Conservation (phyloP, 176 grass and related monocot genomes). For the Typha latifolia region DNA sequence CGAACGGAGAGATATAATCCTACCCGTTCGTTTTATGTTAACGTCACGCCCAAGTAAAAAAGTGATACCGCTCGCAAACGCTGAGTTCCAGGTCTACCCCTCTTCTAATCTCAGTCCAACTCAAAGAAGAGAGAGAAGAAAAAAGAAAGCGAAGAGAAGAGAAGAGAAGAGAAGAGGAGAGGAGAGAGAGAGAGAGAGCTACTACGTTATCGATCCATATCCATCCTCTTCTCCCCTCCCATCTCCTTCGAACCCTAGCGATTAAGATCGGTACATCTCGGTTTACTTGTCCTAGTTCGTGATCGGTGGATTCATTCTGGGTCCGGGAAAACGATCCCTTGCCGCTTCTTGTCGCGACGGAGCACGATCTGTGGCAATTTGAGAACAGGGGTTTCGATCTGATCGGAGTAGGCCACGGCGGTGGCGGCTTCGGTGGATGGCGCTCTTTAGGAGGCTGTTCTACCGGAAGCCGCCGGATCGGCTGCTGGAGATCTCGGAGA, state of each 20-base stretch:
- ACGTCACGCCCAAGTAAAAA: slow-evolving; percentile 5
- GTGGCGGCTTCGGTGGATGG: slow-evolving; percentile 41
- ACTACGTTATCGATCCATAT: slow-evolving; percentile 19
- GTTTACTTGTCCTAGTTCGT: too few relatives aligned
- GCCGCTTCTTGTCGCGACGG: too few relatives aligned
- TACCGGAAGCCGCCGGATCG: slow-evolving; percentile 96
- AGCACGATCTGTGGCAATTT: too few relatives aligned
- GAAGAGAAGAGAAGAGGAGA: background rate
- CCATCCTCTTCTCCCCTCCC: background rate
- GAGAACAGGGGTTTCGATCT: too few relatives aligned
- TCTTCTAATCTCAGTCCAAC: too few relatives aligned
- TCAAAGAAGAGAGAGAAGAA: too few relatives aligned
- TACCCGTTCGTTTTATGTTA: too few relatives aligned
- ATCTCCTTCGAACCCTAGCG: background rate
- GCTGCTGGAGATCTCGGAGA: slow-evolving; percentile 93
- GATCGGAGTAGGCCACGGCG: too few relatives aligned
- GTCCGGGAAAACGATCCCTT: too few relatives aligned
- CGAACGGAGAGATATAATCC: too few relatives aligned
- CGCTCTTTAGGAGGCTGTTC: slow-evolving; percentile 95
- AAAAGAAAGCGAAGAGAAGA: background rate
- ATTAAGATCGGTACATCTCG: too few relatives aligned
- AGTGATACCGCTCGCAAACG: background rate
- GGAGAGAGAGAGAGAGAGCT: slow-evolving; percentile 3
- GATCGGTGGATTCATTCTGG: background rate
- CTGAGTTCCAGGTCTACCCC: background rate